Evolutionary conservation across 371 early-diverging fungal species (phyloP), one percentile per base, ranked within the genome.

Genomic region (Mucor indicus): DNA sequence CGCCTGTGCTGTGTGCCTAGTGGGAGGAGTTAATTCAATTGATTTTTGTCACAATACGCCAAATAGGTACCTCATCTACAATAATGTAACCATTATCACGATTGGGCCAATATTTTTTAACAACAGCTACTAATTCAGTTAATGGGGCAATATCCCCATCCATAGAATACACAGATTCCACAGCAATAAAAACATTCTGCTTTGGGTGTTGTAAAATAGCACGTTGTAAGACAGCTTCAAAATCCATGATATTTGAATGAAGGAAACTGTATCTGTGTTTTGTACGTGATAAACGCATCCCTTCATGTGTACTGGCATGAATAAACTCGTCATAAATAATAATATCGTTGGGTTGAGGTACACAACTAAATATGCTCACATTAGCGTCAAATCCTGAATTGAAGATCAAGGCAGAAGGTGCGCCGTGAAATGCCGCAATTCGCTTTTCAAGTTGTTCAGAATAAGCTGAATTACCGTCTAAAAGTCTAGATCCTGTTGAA

Each of bases 301-400:
- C 92, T 64, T 89, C 92, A 57, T 90, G 90, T 9, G 89, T 87
- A 52, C 85, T 85, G 1, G 92, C 91, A 55, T 92, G 92, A 36
- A 90, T 75, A 3, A 80, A 66, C 50, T 84, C 86, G 51, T 92
- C 92, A 48, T 83, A 81, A 4, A 92, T 23, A 43, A 90, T 65
- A 11, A 77, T 63, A 64, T 85, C 87, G 4, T 78, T 83, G 1
- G 74, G 80, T 48, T 84, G 84, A 20, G 89, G 85, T 0, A 90
- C 55, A 1, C 79, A 72, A 24, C 80, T 71, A 40, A 90, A 83
- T 25, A 92, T 66, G 3, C 81, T 73, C 0, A 82, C 67, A 52
- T 92, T 92, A 45, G 92, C 92, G 57, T 88, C 90, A 55, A 85
- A 92, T 0, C 92, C 92, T 13, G 89, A 89, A 65, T 90, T 89